Evolutionary conservation across 2,329 filamentous ascomycete genomes (phyloP), one percentile per base, ranked within the genome.

Genomic region (Neurospora crassa): DNA sequence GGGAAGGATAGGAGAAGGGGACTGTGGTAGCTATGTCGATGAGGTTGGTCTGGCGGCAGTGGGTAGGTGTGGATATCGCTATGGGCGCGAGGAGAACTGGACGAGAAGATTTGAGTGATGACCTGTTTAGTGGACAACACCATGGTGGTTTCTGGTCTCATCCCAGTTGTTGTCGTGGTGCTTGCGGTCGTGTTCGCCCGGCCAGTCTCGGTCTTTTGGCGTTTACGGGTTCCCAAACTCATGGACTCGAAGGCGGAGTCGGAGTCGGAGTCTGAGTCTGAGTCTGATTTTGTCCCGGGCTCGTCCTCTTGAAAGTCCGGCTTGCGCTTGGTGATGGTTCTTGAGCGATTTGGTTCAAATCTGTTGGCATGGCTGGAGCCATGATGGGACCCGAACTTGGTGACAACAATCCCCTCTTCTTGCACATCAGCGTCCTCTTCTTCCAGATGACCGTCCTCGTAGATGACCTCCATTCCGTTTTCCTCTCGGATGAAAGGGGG

Each of bases 1-100:
- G 74, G 74, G 29, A 79, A 81, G 71, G 82, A 78, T 1, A 88
- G 80, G 2, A 88, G 79, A 5, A 84, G 78, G 0, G 86, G 86
- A 1, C 80, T 79, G 76, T 88, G 86, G 71, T 88, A 88, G 40
- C 74, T 67, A 20, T 79, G 69, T 37, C 71, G 47, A 72, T 86
- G 85, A 18, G 18, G 11, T 42, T 72, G 74, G 67, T 40, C n/a
- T 18, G 70, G 72, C 24, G 69, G 42, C 18, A 41, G 16, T 18
- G 68, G 16, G 5, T 24, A 53, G 11, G 20, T 53, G 45, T 24
- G n/a, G 45, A 24, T 3, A 4, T 16, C 12, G 20, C 0, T 7
- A 0, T 59, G 53, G 0, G 53, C 24, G 14, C 34, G 53, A 34
- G 53, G 14, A 2, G 24, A 18, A 0, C 16, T 1, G 24, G 47